Evolutionary conservation across 208 protist genomes (phyloP).

Genomic region (Trichomonas gallinae): DNA sequence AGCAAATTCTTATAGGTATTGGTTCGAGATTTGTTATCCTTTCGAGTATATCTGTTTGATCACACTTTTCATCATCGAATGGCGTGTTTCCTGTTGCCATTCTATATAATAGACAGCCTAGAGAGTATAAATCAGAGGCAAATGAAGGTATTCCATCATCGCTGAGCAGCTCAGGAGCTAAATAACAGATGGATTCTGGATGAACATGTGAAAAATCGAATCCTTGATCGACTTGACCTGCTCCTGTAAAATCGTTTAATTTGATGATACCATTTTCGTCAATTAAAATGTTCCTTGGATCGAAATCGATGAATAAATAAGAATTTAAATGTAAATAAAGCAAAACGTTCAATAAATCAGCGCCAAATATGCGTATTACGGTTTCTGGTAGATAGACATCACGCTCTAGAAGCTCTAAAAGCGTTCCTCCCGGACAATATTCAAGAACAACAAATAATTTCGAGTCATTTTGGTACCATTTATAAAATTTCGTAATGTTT

Average conservation of each 20-base stretch:
- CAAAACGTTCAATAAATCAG: background rate
- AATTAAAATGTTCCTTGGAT: background rate
- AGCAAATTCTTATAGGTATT: background rate
- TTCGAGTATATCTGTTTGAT: background rate
- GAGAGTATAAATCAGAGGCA: background rate
- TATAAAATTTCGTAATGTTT: background rate
- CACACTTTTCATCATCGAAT: background rate
- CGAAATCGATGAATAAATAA: background rate
- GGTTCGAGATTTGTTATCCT: background rate
- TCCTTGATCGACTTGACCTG: background rate
- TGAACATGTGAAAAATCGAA: background rate
- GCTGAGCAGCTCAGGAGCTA: background rate
- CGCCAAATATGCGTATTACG: background rate
- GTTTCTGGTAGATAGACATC: conserved; percentile 6
- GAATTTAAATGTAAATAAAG: background rate
- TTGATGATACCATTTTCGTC: background rate
- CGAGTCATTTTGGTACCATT: background rate
- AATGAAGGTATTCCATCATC: background rate
- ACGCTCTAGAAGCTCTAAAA: background rate
- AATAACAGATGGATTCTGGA: background rate
- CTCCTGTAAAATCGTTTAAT: background rate
- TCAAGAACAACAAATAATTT: background rate
- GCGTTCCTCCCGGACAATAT: conserved; percentile 17
- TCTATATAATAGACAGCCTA: background rate
- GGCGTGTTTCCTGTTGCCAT: background rate